Conservation (phyloP, 441 rosid species). For the Gossypium gossypioides region DNA sequence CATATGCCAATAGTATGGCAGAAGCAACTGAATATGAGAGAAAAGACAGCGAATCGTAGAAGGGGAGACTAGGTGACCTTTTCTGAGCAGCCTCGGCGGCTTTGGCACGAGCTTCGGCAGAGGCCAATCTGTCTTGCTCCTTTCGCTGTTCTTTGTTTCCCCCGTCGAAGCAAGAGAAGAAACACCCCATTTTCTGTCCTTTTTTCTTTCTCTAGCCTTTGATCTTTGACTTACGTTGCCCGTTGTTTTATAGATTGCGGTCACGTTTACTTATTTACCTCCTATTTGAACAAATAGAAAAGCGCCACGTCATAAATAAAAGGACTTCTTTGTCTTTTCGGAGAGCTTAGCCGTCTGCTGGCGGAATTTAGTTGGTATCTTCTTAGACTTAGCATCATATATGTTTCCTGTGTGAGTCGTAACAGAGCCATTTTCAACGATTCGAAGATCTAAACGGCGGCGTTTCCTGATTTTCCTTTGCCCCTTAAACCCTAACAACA, state of each 20-base stretch:
- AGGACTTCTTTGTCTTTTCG: neutral
- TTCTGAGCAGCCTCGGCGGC: slow-evolving; percentile 96
- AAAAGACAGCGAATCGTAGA: neutral
- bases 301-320: neutral
- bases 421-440: neutral
- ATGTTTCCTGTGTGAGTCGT: neutral
- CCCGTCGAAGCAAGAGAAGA: slow-evolving; percentile 68
- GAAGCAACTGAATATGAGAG: neutral
- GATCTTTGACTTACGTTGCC: neutral
- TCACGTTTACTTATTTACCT: neutral
- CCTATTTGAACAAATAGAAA: neutral
- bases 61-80: slow-evolving; percentile 29
- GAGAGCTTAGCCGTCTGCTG: neutral
- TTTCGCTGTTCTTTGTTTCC: slow-evolving; percentile 41
- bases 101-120: slow-evolving; percentile 82
- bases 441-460: neutral
- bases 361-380: neutral
- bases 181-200: slow-evolving; percentile 41
- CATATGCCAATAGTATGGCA: neutral
- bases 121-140: slow-evolving; percentile 63
- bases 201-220: neutral
- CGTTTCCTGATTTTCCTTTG: neutral
- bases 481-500: neutral
- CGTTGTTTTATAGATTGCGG: neutral
- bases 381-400: neutral